Evolutionary conservation across 1,284 basidiomycete species (phyloP).

Genomic region (Cryptococcus sp.): DNA sequence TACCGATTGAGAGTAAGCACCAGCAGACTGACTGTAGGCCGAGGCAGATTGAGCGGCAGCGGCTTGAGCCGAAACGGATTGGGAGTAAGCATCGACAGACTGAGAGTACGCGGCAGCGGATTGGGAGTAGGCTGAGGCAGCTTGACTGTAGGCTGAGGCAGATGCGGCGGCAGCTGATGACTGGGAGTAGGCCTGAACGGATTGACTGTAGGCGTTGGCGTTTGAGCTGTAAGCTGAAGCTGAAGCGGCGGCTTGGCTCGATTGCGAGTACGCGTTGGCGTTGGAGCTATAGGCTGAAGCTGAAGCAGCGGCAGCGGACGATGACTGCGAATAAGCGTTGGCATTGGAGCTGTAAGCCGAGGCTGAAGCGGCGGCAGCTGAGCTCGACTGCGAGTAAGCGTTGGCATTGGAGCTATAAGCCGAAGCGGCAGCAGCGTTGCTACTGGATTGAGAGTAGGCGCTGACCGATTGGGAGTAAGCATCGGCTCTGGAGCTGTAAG

Average conservation of each 20-base stretch:
- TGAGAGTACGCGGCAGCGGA: neutral
- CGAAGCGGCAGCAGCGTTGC: neutral
- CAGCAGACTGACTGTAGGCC: neutral
- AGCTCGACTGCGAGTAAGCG: neutral
- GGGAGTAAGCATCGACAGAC: neutral
- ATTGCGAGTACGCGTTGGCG: neutral
- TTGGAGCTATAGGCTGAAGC: no score
- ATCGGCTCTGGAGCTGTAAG: neutral
- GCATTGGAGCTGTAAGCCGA: neutral
- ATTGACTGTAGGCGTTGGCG: neutral
- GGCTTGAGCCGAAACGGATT: neutral
- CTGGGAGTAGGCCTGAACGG: neutral
- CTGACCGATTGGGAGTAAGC: neutral
- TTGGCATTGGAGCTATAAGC: neutral
- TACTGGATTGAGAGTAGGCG: slow-evolving; percentile 2
- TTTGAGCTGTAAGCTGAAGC: no score
- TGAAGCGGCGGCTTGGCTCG: neutral
- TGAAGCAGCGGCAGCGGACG: neutral
- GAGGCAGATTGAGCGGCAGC: neutral
- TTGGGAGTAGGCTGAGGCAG: neutral
- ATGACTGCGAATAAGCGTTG: neutral
- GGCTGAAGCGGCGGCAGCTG: neutral
- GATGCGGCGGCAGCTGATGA: neutral
- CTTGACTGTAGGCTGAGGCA: neutral
- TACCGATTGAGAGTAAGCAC: neutral